Evolutionary conservation across 2,329 filamentous ascomycete genomes (phyloP).

Genomic region (Cercospora berteroae): DNA sequence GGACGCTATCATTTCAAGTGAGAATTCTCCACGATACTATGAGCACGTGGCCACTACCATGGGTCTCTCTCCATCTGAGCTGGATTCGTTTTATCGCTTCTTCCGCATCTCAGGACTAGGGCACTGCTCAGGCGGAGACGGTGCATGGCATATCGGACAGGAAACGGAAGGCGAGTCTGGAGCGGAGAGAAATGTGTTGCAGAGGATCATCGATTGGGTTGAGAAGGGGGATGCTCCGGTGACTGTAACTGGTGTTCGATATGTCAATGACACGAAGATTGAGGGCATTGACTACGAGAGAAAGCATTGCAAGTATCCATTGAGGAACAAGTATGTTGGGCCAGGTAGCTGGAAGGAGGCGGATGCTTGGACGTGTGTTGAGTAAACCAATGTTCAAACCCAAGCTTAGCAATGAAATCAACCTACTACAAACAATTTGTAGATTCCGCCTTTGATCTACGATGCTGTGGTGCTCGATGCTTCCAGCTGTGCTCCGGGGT

Average conservation of each 20-base stretch:
- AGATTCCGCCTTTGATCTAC: not conserved
- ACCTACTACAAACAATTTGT: not conserved
- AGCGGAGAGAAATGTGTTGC: conserved; percentile 47
- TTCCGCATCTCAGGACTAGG: conserved; percentile 53
- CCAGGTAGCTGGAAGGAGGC: conserved; percentile 28
- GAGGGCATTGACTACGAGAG: conserved; percentile 46
- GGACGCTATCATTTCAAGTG: conserved; percentile 41
- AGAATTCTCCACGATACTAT: conserved; percentile 49
- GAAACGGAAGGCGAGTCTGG: conserved; percentile 20
- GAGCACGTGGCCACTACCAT: conserved; percentile 45
- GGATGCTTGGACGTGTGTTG: conserved; percentile 32
- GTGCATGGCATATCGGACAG: conserved; percentile 44
- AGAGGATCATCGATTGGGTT: conserved; percentile 44
- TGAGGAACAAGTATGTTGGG: conserved; percentile 31
- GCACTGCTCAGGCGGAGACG: conserved; percentile 51
- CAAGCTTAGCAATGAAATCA: not conserved
- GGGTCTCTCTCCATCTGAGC: conserved; percentile 46
- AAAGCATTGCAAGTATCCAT: conserved; percentile 44
- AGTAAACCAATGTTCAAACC: not conserved
- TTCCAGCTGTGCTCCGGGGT: not conserved
- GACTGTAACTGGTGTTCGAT: conserved; percentile 43
- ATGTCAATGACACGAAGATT: conserved; percentile 39
- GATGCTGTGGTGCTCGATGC: not conserved
- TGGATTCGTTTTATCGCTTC: conserved; percentile 55
- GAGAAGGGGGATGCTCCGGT: conserved; percentile 35